Percentiles rank a stretch among this genome's conserved stretches.
Conservation (phyloP, 1,284 basidiomycete genomes). For the Termitomyces sp. region DNA sequence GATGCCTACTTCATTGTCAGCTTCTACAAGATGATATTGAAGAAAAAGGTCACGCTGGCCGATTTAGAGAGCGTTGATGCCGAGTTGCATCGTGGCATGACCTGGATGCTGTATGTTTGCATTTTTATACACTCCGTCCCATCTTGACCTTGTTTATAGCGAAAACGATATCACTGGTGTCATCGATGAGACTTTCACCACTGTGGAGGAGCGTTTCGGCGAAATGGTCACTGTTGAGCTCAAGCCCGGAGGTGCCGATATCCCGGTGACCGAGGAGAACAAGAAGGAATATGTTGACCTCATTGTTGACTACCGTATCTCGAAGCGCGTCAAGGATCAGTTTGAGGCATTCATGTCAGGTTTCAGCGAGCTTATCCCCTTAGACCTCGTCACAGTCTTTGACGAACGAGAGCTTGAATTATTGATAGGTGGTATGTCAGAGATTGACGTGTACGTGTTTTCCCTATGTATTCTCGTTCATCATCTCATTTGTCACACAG, state of each 20-base stretch:
- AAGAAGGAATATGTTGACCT: constrained; percentile 93
- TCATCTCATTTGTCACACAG: constrained; percentile 27
- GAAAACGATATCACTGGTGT: constrained; percentile 90
- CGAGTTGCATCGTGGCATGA: constrained; percentile 82
- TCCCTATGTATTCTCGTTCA: background rate
- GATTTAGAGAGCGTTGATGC: constrained; percentile 88
- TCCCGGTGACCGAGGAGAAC: constrained; percentile 88
- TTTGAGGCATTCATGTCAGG: constrained; percentile 95
- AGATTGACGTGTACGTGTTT: constrained; percentile 78
- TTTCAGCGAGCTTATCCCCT: constrained; percentile 92
- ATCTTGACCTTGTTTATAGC: constrained; percentile 26
- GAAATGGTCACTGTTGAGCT: constrained; percentile 90
- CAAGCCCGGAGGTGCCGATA: constrained; percentile 73
- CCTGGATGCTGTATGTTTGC: constrained; percentile 81
- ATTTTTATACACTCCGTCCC: background rate
- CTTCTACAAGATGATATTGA: constrained; percentile 97
- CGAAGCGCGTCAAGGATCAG: constrained; percentile 88
- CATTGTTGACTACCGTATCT: constrained; percentile 89
- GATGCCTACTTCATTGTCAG: constrained; percentile 96
- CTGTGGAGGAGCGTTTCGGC: constrained; percentile 90
- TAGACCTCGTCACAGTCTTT: constrained; percentile 91
- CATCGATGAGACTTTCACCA: constrained; percentile 87
- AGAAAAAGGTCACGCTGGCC: constrained; percentile 82
- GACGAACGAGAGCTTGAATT: constrained; percentile 92
- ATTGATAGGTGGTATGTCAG: constrained; percentile 93